These are phyloP conservation scores for Citrus unshiu DNA, from an alignment of 345 rosid genomes.

Conservation along the genomic window DNA sequence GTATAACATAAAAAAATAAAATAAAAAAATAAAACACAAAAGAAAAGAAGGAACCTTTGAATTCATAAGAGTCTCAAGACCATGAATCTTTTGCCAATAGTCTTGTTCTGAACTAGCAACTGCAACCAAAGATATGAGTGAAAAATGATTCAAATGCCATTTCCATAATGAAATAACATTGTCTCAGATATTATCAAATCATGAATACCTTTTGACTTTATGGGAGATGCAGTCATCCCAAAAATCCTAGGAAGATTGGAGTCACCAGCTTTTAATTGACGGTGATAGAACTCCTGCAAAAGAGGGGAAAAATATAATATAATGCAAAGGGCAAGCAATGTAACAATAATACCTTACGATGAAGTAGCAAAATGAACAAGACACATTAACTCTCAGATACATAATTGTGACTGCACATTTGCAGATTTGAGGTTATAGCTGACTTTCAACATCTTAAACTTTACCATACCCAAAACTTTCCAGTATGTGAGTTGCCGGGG, in stretches of 20 bases:
- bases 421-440: not conserved
- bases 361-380: not conserved
- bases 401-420: not conserved
- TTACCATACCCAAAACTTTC: not conserved
- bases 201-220: conserved; percentile 65
- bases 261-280: conserved; percentile 25
- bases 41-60: conserved; percentile 64
- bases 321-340: not conserved
- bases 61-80: conserved; percentile 70
- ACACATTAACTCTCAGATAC: not conserved
- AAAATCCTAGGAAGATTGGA: conserved; percentile 64
- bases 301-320: not conserved
- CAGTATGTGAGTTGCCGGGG: not conserved
- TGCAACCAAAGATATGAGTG: conserved; percentile 14
- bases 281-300: conserved; percentile 81
- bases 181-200: conserved; percentile 4
- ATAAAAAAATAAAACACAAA: not conserved
- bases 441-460: not conserved
- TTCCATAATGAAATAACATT: not conserved
- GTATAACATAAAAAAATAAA: not conserved
- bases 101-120: conserved; percentile 35
- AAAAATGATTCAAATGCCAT: not conserved
- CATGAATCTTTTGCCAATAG: conserved; percentile 55
- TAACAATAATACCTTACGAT: not conserved
- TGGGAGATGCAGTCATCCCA: conserved; percentile 95